Base-by-base conservation (phyloP, 352 stramenopile species). In the Phytophthora foliorum region DNA sequence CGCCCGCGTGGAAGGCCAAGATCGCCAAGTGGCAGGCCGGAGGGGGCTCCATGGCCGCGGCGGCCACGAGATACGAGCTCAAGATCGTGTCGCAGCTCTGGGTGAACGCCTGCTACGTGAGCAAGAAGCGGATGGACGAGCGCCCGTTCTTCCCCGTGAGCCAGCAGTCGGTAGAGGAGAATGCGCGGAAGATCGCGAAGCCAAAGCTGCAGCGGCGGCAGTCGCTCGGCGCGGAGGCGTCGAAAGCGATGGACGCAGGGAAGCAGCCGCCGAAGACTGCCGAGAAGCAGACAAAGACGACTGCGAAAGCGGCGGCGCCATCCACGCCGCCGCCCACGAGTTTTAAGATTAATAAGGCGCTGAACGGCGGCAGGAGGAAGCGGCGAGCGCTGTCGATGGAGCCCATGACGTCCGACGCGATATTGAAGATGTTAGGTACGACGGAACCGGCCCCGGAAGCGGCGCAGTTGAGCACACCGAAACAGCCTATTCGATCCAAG, bases 61-160 rank as follows among this genome's bases (percentile, higher is more conserved):
- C 45, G 3, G 70, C 39, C 36, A 73, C 53, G 11, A 52, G 78
- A 1, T 74, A 60, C 27, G 72, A 88, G 19, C 39, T 95, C 6
- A 78, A 92, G 32, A 89, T 95, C 38, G 88, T 94, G n/a, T 90
- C 84, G 16, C 86, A 91, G 62, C 72, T 94, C 17, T 95, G 88
- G 88, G 88, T 95, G 9, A 92, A 95, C 46, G 85, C 82, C 8
- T 95, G 88, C 61, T 88, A 88, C 38, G 80, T 89, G 56, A 91
- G 83, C 57, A 89, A 93, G 54, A 71, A 80, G 63, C 70, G 64
- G 21, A 87, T 93, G 78, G 78, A 82, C 32, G 88, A 95, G 69
- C 78, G 72, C 14, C 72, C 78, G 29, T 95, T 91, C 53, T 95
- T 95, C 55, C 88, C 88, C 3, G 77, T 93, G 46, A 86, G 77